A percentile compares a stretch with the other conserved stretches of the same genome.
phyloP scores from a whole-genome alignment of 2,329 filamentous ascomycete species.

The Diaporthe sp. region DNA sequence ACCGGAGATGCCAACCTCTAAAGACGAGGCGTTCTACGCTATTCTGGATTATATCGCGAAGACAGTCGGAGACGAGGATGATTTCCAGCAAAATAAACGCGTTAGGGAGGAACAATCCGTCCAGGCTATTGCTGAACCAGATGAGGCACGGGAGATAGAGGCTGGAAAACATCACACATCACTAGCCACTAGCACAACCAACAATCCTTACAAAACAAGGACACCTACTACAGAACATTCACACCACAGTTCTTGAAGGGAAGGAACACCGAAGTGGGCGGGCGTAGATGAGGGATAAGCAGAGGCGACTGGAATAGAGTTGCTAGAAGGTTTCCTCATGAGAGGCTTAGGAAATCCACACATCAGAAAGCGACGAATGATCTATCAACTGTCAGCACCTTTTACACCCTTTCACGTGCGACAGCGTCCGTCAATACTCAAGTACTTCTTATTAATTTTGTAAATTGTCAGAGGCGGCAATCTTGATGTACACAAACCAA shows the following conservation, averaged over 20 bases:
- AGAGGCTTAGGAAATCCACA: too few species aligned
- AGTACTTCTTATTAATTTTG: neutral
- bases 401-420: neutral
- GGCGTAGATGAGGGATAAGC: neutral
- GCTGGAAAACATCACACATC: neutral
- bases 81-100: conserved; percentile 33
- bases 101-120: conserved; percentile 27
- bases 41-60: conserved; percentile 31
- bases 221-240: neutral
- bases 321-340: too few species aligned
- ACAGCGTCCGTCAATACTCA: neutral
- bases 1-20: neutral
- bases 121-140: conserved; percentile 24
- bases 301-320: neutral
- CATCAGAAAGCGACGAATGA: too few species aligned
- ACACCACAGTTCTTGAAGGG: neutral
- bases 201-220: neutral
- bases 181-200: neutral
- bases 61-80: conserved; percentile 19
- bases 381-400: too few species aligned
- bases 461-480: neutral
- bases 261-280: neutral
- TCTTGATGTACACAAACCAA: neutral
- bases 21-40: conserved; percentile 17
- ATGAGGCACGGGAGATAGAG: conserved; percentile 5